Percentiles rank a stretch among this genome's conserved stretches.
These are phyloP conservation scores for Aspergillus carlsbadensis DNA, from an alignment of 495 filamentous ascomycete genomes.

Conservation along the genomic window DNA sequence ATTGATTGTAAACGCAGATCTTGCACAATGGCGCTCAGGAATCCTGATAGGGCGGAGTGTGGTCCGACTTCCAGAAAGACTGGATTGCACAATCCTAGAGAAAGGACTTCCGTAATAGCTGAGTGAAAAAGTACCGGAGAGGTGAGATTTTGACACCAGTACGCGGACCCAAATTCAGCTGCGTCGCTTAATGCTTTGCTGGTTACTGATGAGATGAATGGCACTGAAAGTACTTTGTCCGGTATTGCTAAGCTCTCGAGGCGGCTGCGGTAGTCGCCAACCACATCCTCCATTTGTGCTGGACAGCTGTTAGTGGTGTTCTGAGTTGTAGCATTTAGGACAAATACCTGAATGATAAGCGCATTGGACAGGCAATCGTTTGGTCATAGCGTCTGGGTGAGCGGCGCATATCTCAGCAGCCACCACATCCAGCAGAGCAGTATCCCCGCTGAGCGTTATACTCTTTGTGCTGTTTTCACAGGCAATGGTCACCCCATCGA, in stretches of 20 bases:
- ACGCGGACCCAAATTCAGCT: background rate
- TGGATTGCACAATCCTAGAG: background rate
- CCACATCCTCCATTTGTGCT: constrained; percentile 27
- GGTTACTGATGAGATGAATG: background rate
- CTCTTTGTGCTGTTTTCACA: constrained; percentile 29
- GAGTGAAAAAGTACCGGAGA: background rate
- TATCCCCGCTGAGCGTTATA: constrained; percentile 29
- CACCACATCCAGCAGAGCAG: constrained; percentile 27
- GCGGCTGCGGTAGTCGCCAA: constrained; percentile 37
- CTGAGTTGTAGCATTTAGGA: background rate
- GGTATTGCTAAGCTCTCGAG: background rate
- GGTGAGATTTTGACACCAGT: constrained; percentile 1
- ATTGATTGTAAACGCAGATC: background rate
- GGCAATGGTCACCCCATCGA: constrained; percentile 19
- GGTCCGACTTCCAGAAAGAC: background rate
- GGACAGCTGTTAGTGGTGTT: background rate
- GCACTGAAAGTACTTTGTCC: background rate
- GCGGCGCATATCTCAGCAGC: constrained; percentile 32
- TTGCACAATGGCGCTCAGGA: background rate
- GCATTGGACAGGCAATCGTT: constrained; percentile 50
- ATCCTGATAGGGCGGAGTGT: background rate
- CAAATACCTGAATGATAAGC: constrained; percentile 8
- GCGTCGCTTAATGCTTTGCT: background rate
- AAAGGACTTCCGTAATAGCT: background rate
- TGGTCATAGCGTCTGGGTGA: background rate